phyloP scores from a whole-genome alignment of 495 filamentous ascomycete species.

The Parachaetomium inaequale region DNA sequence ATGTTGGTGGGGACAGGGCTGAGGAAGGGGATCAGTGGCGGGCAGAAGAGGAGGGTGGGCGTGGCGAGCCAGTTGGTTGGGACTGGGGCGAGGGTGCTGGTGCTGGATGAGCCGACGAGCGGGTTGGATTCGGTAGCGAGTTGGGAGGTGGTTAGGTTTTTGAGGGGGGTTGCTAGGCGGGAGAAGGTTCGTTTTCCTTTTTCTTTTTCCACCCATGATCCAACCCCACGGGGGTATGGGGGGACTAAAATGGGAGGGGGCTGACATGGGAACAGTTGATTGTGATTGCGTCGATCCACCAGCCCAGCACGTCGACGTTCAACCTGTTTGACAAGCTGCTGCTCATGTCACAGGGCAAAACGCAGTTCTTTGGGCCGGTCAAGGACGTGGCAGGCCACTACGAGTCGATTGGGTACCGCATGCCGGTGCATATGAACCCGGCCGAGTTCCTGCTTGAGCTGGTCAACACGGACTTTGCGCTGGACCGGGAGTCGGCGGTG shows the following conservation, averaged over 20 bases:
- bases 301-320: slow-evolving; percentile 74
- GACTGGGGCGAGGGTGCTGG: slow-evolving; percentile 69
- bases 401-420: slow-evolving; percentile 49
- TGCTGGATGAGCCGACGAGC: slow-evolving; percentile 78
- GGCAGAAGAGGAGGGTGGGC: slow-evolving; percentile 74
- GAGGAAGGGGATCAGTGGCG: slow-evolving; percentile 72
- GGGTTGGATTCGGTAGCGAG: slow-evolving; percentile 78
- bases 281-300: slow-evolving; percentile 69
- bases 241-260: slow-evolving; percentile 35
- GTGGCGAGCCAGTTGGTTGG: slow-evolving; percentile 78
- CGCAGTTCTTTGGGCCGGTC: slow-evolving; percentile 66
- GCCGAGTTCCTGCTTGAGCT: slow-evolving; percentile 74
- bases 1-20: slow-evolving; percentile 68
- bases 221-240: neutral
- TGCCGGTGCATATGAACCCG: slow-evolving; percentile 68
- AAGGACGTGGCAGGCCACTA: slow-evolving; percentile 55
- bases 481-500: slow-evolving; percentile 40
- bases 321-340: slow-evolving; percentile 74
- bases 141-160: slow-evolving; percentile 74
- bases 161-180: slow-evolving; percentile 62
- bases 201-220: neutral
- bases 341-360: slow-evolving; percentile 64
- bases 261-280: slow-evolving; percentile 61
- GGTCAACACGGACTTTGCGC: slow-evolving; percentile 67
- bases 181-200: slow-evolving; percentile 58